Conservation (phyloP, 305 asterid species). For the Plantago lanceolata region DNA sequence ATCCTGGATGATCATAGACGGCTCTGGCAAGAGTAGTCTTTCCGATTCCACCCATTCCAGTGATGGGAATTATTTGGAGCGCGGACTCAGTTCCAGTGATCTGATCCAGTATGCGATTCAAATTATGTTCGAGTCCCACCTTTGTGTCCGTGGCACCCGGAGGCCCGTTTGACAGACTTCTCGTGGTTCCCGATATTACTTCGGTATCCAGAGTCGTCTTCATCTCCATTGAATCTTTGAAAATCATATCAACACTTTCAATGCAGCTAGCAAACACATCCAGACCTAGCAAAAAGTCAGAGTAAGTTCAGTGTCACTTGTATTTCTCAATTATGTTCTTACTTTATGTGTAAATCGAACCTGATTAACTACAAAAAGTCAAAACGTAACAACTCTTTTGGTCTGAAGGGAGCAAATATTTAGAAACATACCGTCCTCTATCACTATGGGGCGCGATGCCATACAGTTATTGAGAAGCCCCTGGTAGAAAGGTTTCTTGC, state of each 20-base stretch:
- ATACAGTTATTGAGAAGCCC: not conserved
- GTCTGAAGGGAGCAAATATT: too few species aligned
- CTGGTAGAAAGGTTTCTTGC: not conserved
- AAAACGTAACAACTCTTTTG: too few species aligned
- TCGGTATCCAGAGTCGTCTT: not conserved
- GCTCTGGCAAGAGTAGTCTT: conserved; percentile 38
- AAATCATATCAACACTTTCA: not conserved
- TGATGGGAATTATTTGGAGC: conserved; percentile 25
- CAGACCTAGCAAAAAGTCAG: not conserved
- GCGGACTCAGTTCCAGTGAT: not conserved
- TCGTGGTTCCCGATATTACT: not conserved
- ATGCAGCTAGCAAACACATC: not conserved
- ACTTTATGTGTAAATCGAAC: too few species aligned
- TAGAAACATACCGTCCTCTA: not conserved
- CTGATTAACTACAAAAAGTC: too few species aligned
- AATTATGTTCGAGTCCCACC: conserved; percentile 33
- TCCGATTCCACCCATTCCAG: conserved; percentile 38
- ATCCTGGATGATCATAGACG: conserved; percentile 21
- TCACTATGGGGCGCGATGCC: conserved; percentile 1
- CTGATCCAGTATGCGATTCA: not conserved
- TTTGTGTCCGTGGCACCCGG: not conserved
- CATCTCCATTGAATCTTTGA: not conserved
- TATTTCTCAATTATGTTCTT: too few species aligned
- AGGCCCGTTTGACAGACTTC: not conserved
- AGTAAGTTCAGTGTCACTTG: not conserved